Percentiles rank a stretch among this genome's conserved stretches.
Conservation (phyloP, 1,284 basidiomycete genomes). For the Pascua guehoae region DNA sequence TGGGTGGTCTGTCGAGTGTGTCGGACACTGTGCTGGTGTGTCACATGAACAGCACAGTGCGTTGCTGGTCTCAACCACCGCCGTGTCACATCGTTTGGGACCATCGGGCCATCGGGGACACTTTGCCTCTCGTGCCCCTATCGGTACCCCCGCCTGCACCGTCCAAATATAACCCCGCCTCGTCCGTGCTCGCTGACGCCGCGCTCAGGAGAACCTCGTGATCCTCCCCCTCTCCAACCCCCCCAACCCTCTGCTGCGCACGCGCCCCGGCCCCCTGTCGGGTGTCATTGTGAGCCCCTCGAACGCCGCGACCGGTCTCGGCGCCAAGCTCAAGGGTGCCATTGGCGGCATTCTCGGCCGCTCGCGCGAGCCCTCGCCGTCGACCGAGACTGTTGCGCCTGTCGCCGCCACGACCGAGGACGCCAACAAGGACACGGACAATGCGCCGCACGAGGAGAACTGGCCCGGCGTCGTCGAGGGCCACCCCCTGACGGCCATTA, state of each 20-base stretch:
- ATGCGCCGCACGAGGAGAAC: conserved; percentile 28
- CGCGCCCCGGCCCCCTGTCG: neutral
- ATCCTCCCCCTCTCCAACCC: conserved; percentile 37
- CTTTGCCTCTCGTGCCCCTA: no score
- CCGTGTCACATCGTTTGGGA: neutral
- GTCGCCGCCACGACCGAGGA: conserved; percentile 8
- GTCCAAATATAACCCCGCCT: no score
- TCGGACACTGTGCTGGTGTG: neutral
- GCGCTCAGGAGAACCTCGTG: conserved; percentile 34
- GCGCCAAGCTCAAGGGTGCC: conserved; percentile 33
- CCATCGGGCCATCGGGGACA: neutral
- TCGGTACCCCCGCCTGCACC: no score
- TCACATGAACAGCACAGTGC: neutral
- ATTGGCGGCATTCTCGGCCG: conserved; percentile 9
- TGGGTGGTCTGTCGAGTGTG: no score
- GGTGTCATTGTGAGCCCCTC: neutral
- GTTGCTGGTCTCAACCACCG: neutral
- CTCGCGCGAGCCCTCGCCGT: conserved; percentile 1
- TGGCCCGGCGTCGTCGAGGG: conserved; percentile 42
- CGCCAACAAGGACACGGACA: conserved; percentile 27
- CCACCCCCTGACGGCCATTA: conserved; percentile 27
- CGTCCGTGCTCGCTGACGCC: no score
- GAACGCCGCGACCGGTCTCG: conserved; percentile 11
- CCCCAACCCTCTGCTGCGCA: conserved; percentile 36
- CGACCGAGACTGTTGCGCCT: conserved; percentile 10